Percentiles rank a stretch among this genome's conserved stretches.
These are phyloP conservation scores for Meyerozyma elateridarum DNA, from an alignment of 1,139 yeast genomes.

Conservation along the genomic window DNA sequence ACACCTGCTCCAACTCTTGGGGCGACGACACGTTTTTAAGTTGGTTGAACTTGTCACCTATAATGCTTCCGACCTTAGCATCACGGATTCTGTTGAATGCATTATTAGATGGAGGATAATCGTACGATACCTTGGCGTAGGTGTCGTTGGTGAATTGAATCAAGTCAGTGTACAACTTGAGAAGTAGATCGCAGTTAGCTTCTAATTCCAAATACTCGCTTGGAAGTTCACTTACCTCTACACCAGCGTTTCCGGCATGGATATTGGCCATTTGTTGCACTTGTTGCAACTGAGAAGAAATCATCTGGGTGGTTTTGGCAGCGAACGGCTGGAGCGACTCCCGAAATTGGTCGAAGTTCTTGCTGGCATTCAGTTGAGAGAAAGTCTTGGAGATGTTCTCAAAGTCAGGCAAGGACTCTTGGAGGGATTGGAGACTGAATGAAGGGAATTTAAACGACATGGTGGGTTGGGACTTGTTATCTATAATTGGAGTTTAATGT, in stretches of 20 bases:
- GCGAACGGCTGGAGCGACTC: conserved; percentile 43
- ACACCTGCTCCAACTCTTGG: conserved; percentile 56
- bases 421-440: conserved; percentile 43
- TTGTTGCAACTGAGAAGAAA: conserved; percentile 38
- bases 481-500: too few species aligned
- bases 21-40: conserved; percentile 59
- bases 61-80: conserved; percentile 57
- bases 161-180: conserved; percentile 55
- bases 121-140: conserved; percentile 63
- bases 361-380: conserved; percentile 36
- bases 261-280: conserved; percentile 38
- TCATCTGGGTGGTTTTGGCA: conserved; percentile 34
- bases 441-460: conserved; percentile 54
- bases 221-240: conserved; percentile 62
- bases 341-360: conserved; percentile 36
- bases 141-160: conserved; percentile 55
- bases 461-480: conserved; percentile 4
- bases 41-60: conserved; percentile 51
- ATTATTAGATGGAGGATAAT: conserved; percentile 66
- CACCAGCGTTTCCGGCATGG: conserved; percentile 19
- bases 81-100: conserved; percentile 44
- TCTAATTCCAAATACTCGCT: conserved; percentile 66
- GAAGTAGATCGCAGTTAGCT: conserved; percentile 57
- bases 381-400: conserved; percentile 33
- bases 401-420: conserved; percentile 40